A percentile compares a stretch with the other conserved stretches of the same genome.
Evolutionary conservation across 129 eudicot genomes (phyloP).

Genomic region (Saposhnikovia divaricata): DNA sequence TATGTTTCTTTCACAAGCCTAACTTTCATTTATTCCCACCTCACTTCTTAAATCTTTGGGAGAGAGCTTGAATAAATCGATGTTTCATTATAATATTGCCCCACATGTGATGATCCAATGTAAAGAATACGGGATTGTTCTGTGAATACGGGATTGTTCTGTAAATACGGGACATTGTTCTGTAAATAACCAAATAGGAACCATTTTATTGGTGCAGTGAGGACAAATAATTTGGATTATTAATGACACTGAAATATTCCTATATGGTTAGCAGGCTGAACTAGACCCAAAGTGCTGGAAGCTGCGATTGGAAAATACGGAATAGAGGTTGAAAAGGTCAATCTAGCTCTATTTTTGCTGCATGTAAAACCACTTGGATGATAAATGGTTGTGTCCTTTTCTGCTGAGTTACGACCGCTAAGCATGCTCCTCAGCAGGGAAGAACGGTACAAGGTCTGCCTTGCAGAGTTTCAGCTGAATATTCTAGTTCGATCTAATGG

Average conservation of each 20-base stretch:
- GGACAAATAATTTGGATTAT: slow-evolving; percentile 1
- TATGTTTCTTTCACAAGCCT: background rate
- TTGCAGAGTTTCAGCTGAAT: background rate
- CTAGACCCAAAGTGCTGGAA: slow-evolving; percentile 86
- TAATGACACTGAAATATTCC: background rate
- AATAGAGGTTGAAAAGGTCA: slow-evolving; percentile 9
- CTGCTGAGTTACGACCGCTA: too few species aligned
- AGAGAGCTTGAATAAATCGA: background rate
- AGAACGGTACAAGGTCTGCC: background rate
- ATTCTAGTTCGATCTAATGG: background rate
- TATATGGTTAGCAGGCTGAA: slow-evolving; percentile 46
- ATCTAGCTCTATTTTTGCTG: background rate
- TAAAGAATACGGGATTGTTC: background rate
- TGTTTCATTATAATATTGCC: background rate
- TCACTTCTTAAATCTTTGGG: background rate
- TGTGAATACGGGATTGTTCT: background rate
- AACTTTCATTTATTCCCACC: background rate
- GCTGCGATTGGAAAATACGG: slow-evolving; percentile 37
- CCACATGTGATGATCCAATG: background rate
- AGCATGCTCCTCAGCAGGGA: background rate
- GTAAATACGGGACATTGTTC: background rate
- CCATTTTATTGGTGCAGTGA: background rate
- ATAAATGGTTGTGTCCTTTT: background rate
- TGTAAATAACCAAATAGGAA: background rate
- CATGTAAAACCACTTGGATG: background rate